Evolutionary conservation across 805 yeast genomes (phyloP).

Genomic region (Brettanomyces custersianus): DNA sequence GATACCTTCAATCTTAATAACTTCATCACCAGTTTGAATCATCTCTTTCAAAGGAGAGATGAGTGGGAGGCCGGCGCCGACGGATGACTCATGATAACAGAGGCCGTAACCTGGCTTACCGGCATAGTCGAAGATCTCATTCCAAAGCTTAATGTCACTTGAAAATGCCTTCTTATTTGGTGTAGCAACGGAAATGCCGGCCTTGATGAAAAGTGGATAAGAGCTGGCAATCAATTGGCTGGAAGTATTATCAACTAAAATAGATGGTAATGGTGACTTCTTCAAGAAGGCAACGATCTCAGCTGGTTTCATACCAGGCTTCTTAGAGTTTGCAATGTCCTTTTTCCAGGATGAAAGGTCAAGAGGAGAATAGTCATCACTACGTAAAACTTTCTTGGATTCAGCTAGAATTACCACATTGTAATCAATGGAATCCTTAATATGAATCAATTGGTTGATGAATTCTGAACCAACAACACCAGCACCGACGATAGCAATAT

Average conservation of each 20-base stretch:
- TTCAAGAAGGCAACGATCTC: slow-evolving; percentile 56
- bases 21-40: slow-evolving; percentile 86
- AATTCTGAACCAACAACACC: slow-evolving; percentile 96
- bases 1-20: slow-evolving; percentile 89
- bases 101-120: slow-evolving; percentile 53
- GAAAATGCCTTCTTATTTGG: slow-evolving; percentile 98
- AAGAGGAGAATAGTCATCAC: slow-evolving; percentile 64
- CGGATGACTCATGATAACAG: slow-evolving; percentile 96
- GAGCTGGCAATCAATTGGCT: slow-evolving; percentile 65
- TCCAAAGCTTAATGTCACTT: slow-evolving; percentile 65
- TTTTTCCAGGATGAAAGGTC: slow-evolving; percentile 52
- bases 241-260: slow-evolving; percentile 92
- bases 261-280: slow-evolving; percentile 63
- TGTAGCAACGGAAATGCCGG: slow-evolving; percentile 89
- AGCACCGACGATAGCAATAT: slow-evolving; percentile 71
- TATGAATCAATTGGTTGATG: slow-evolving; percentile 63
- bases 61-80: slow-evolving; percentile 97
- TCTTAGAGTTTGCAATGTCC: slow-evolving; percentile 34
- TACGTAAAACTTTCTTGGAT: slow-evolving; percentile 58
- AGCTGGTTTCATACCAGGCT: slow-evolving; percentile 43
- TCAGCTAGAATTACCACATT: slow-evolving; percentile 78
- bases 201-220: slow-evolving; percentile 64
- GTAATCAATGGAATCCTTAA: slow-evolving; percentile 54
- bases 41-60: slow-evolving; percentile 83
- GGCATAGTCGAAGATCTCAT: slow-evolving; percentile 52